A percentile compares a stretch with the other conserved stretches of the same genome.
Evolutionary conservation across 2,329 filamentous ascomycete species (phyloP).

Genomic region (Diaporthe helianthi): DNA sequence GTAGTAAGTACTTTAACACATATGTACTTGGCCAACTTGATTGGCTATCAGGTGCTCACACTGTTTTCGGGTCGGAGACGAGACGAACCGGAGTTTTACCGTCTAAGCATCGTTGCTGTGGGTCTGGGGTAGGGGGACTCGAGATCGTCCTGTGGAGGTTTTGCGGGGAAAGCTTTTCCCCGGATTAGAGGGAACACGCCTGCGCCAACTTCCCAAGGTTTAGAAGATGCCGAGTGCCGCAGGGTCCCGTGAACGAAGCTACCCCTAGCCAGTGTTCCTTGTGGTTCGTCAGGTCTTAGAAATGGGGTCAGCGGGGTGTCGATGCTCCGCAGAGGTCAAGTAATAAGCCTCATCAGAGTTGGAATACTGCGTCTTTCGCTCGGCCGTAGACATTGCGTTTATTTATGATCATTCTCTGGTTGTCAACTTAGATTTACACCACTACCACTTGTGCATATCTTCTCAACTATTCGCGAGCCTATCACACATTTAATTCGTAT

Average conservation of each 20-base stretch:
- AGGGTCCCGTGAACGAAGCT: constrained; percentile 11
- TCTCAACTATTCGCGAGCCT: background rate
- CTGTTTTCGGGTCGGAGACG: background rate
- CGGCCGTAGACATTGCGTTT: background rate
- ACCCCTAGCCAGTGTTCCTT: background rate
- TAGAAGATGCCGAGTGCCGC: constrained; percentile 22
- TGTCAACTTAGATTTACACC: background rate
- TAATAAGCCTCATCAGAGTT: background rate
- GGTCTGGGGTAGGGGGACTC: constrained; percentile 10
- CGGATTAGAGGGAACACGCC: background rate
- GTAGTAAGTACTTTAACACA: too few species aligned
- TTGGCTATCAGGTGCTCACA: too few species aligned
- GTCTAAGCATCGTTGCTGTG: background rate
- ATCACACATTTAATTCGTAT: background rate
- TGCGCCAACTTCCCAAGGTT: too few species aligned
- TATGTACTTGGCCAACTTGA: too few species aligned
- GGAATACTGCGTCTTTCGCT: background rate
- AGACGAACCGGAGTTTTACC: background rate
- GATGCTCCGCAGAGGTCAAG: constrained; percentile 5
- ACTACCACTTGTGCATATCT: too few species aligned
- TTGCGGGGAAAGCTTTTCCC: constrained; percentile 29
- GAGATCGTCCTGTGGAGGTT: background rate
- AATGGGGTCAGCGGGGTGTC: constrained; percentile 1
- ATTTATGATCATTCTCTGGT: too few species aligned
- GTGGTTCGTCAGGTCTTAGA: constrained; percentile 1